phyloP scores from a whole-genome alignment of 2,329 filamentous ascomycete species.

The Fusarium multiceps region DNA sequence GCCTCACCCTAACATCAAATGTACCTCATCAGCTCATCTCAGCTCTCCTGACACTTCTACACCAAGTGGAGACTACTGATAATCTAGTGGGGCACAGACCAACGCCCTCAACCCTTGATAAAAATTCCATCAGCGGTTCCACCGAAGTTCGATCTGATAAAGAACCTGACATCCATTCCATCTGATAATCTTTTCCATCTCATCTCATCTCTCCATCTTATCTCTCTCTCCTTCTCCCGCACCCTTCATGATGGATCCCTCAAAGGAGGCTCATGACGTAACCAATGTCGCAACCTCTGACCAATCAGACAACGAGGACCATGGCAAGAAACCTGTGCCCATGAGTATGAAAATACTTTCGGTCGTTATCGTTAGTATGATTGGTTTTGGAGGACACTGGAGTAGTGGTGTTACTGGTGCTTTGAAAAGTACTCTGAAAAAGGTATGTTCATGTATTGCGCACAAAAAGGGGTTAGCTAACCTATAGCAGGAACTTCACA shows the following conservation, averaged over 20 bases:
- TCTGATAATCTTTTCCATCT: conserved; percentile 33
- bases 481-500: conserved; percentile 59
- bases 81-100: conserved; percentile 15
- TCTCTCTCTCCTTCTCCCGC: not conserved
- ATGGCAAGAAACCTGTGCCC: conserved; percentile 43
- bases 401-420: conserved; percentile 69
- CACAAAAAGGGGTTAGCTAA: not conserved
- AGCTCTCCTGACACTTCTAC: not conserved
- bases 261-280: conserved; percentile 8
- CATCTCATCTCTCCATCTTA: conserved; percentile 3
- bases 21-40: not conserved
- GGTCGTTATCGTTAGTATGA: conserved; percentile 62
- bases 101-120: conserved; percentile 12
- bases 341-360: conserved; percentile 51
- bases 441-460: conserved; percentile 45
- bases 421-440: conserved; percentile 71
- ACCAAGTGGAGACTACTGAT: conserved; percentile 13
- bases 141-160: conserved; percentile 43
- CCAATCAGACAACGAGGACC: conserved; percentile 31
- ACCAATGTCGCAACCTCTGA: not conserved
- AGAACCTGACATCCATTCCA: conserved; percentile 7
- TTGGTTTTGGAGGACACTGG: conserved; percentile 71
- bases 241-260: not conserved
- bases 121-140: conserved; percentile 15
- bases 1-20: accelerated